A percentile compares a stretch with the other conserved stretches of the same genome.
Evolutionary conservation across 176 grass and related monocot species (phyloP).

Genomic region (Chloris gayana): DNA sequence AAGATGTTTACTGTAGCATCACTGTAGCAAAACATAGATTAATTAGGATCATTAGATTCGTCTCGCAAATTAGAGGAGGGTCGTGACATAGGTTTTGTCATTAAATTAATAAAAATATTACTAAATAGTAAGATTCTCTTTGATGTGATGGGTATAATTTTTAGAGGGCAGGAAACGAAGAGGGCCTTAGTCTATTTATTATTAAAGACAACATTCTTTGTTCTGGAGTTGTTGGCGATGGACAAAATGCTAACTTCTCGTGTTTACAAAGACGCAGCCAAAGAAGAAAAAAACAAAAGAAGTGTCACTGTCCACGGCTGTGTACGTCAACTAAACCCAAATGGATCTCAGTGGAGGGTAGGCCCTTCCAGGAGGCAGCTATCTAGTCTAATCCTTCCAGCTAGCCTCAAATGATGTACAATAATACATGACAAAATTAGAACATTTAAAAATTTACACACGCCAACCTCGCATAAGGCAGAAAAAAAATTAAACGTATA

Average conservation of each 20-base stretch:
- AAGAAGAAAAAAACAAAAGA: conserved; percentile 41
- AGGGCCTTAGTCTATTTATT: neutral
- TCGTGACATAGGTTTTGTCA: too few relatives aligned
- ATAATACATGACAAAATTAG: neutral
- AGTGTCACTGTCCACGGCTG: conserved; percentile 5
- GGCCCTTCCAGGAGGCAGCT: conserved; percentile 16
- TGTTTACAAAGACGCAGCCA: conserved; percentile 44
- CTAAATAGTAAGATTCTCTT: too few relatives aligned
- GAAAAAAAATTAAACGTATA: neutral
- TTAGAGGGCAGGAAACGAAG: too few relatives aligned
- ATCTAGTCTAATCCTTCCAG: conserved; percentile 32
- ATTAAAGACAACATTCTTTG: neutral
- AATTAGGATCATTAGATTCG: too few relatives aligned
- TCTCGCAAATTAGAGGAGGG: too few relatives aligned
- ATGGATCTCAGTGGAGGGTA: conserved; percentile 52
- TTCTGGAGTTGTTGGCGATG: neutral
- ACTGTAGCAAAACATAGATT: too few relatives aligned
- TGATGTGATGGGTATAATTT: too few relatives aligned
- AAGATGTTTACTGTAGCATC: too few relatives aligned
- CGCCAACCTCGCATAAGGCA: conserved; percentile 21
- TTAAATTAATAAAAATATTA: too few relatives aligned
- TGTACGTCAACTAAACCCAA: too few relatives aligned
- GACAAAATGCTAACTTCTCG: conserved; percentile 36
- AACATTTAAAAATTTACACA: conserved; percentile 30
- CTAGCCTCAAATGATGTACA: conserved; percentile 21